Evolutionary conservation across 2,329 filamentous ascomycete genomes (phyloP).

Genomic region (Aureobasidium zeae): DNA sequence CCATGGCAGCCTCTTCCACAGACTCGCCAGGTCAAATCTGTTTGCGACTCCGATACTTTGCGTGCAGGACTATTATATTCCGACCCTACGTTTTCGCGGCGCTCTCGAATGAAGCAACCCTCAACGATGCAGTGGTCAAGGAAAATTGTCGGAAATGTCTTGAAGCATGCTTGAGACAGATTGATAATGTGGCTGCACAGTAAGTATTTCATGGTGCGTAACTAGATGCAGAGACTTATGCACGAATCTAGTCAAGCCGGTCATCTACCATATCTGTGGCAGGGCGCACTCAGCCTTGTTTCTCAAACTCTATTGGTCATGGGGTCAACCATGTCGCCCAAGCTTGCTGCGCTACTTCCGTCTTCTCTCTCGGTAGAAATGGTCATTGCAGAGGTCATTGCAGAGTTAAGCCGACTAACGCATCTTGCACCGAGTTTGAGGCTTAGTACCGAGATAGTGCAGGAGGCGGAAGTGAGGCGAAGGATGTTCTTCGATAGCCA

Average conservation of each 20-base stretch:
- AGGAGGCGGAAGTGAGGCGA: slow-evolving; percentile 59
- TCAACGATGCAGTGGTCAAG: slow-evolving; percentile 61
- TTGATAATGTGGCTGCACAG: slow-evolving; percentile 71
- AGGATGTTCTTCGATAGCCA: slow-evolving; percentile 7
- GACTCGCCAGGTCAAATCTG: slow-evolving; percentile 71
- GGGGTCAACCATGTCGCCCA: slow-evolving; percentile 73
- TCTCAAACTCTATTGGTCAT: slow-evolving; percentile 74
- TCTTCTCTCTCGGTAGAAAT: slow-evolving; percentile 52
- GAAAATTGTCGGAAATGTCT: slow-evolving; percentile 74
- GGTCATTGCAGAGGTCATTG: slow-evolving; percentile 68
- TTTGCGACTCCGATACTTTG: slow-evolving; percentile 69
- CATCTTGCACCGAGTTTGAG: slow-evolving; percentile 66
- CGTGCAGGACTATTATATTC: slow-evolving; percentile 79
- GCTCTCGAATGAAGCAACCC: slow-evolving; percentile 64
- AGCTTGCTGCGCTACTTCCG: slow-evolving; percentile 57
- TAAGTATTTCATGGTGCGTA: slow-evolving; percentile 45
- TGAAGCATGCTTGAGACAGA: slow-evolving; percentile 68
- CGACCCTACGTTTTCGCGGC: slow-evolving; percentile 74
- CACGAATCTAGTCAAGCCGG: slow-evolving; percentile 55
- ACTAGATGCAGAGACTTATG: too few species aligned
- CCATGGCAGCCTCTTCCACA: slow-evolving; percentile 57
- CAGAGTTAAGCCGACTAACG: slow-evolving; percentile 65
- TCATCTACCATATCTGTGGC: slow-evolving; percentile 79
- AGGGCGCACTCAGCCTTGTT: slow-evolving; percentile 73
- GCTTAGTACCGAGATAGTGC: slow-evolving; percentile 69